phyloP scores from a whole-genome alignment of 306 rosid species.

The Corylus heterophylla region DNA sequence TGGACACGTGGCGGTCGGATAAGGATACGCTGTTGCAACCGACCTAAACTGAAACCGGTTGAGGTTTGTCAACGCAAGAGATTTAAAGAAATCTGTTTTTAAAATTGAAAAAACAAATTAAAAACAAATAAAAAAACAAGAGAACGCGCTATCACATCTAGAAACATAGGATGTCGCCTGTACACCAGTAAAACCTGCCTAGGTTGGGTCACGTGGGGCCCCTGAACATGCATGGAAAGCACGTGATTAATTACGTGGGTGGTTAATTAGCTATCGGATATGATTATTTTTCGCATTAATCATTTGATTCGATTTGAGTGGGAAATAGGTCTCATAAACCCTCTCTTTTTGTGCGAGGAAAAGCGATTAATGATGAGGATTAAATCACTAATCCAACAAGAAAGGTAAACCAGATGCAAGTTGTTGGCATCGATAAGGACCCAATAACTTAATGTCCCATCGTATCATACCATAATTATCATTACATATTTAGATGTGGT shows the following conservation, averaged over 20 bases:
- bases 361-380: no score
- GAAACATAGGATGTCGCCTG: neutral
- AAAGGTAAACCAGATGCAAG: no score
- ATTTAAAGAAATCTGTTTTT: no score
- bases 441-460: neutral
- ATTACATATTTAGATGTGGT: neutral
- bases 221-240: neutral
- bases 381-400: no score
- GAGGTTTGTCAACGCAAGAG: neutral
- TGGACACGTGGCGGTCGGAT: conserved; percentile 20
- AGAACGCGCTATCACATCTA: neutral
- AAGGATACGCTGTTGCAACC: conserved; percentile 13
- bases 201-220: neutral
- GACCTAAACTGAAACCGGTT: conserved; percentile 6
- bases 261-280: no score
- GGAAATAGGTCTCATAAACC: no score
- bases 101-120: no score
- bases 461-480: neutral
- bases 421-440: no score
- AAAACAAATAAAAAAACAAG: neutral
- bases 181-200: neutral
- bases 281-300: no score
- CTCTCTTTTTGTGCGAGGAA: no score
- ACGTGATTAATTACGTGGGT: no score
- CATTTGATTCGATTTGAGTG: no score